Conservation (phyloP, 108 stramenopile genomes). For the Schizochytrium sp. region DNA sequence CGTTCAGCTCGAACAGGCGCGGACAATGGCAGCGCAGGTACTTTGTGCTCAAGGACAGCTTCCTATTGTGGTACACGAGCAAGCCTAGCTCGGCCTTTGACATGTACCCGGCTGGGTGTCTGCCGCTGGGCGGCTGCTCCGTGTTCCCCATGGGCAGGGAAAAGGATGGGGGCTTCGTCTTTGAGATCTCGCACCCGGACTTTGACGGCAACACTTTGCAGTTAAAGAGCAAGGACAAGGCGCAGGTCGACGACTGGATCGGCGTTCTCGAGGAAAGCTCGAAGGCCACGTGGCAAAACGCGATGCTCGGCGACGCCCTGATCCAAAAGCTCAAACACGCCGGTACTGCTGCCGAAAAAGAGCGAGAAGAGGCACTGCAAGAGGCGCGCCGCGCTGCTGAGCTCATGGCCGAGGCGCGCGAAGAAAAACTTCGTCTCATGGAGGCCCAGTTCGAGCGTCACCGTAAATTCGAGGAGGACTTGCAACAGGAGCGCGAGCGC, state of each 20-base stretch:
- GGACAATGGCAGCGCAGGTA: background rate
- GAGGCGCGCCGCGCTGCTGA: background rate
- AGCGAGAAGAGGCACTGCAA: background rate
- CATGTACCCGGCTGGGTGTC: background rate
- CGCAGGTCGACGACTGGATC: conserved; percentile 1
- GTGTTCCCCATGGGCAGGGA: conserved; percentile 5
- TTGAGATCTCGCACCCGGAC: background rate
- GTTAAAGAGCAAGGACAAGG: background rate
- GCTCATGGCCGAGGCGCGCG: background rate
- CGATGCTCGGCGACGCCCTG: background rate
- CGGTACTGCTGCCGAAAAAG: background rate
- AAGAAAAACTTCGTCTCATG: background rate
- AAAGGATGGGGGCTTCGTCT: background rate
- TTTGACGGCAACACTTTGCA: background rate
- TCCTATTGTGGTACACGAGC: background rate
- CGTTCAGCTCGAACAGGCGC: background rate
- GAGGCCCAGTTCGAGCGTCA: background rate
- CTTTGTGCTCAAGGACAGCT: conserved; percentile 11
- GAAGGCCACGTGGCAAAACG: conserved; percentile 11
- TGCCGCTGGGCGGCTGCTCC: conserved; percentile 4
- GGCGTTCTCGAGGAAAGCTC: background rate
- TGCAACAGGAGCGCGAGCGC: background rate
- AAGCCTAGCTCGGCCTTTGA: background rate
- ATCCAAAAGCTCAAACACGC: conserved; percentile 19
- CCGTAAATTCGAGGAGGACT: background rate